Evolutionary conservation across 495 filamentous ascomycete genomes (phyloP), one percentile per base, ranked within the genome.

Genomic region (Aspergillus carlsbadensis): DNA sequence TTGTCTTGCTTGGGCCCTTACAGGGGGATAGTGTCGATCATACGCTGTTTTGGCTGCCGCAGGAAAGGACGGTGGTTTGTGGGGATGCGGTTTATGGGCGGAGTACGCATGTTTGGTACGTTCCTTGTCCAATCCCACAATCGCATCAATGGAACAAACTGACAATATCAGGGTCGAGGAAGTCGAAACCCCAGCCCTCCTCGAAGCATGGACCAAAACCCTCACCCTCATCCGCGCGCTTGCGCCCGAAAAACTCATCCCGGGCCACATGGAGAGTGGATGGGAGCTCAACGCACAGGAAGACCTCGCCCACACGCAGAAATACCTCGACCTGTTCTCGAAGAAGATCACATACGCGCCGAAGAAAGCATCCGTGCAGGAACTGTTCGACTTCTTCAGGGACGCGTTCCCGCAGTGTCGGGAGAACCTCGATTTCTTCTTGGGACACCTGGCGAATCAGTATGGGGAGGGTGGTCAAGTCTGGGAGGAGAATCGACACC

Each of bases 301-400:
- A 4, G 68, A 69, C 57, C 56, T 69, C 1, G 62, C 55, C 2
- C 66, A 71, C 18, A 59, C 57, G 35, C 40, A 52, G 26, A 52
- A 45, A 42, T 60, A 63, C 43, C 43, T 60, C 15, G 48, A 62
- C 0, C 48, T 71, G 10, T 70, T 70, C 35, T 52, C 41, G 6
- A 44, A 65, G 34, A 67, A 66, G 51, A 47, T 71, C 33, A 61
- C 57, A 10, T 49, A 65, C 36, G 66, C 62, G 6, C 33, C 53
- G 0, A 51, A 47, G 46, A 65, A 66, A 56, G 59, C 60, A 2
- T 17, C 22, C 0, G 64, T 63, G 8, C 44, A 63, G n/a, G 66
- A 69, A 29, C 54, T 71, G n/a, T 67, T 52, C 40, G 54, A 59
- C 14, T 65, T 62, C n/a, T 71, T 71, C 52, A 56, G 58, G 46